Base-by-base conservation (phyloP, 2,329 filamentous ascomycete genomes). In the Colletotrichum aenigma region DNA sequence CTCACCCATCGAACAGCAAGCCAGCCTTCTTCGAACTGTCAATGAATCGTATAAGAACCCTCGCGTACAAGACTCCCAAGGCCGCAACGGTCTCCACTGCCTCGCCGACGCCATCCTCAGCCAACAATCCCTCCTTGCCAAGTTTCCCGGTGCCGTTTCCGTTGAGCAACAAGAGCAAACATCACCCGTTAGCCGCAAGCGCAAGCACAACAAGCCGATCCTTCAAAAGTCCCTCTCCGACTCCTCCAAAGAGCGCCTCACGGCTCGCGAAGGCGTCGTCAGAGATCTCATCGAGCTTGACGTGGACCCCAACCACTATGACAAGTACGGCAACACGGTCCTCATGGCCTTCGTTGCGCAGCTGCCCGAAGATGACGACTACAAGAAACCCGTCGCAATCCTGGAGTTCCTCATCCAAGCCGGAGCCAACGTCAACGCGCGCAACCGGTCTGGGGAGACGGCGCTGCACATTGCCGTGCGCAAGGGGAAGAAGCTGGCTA, bases 11-110 rank as follows among this genome's bases (percentile, higher is more conserved):
- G 73, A 75, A 55, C 24, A 84, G 36, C 83, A 84, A 56, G 79
- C 82, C 24, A 81, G 83, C 10, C 82, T 88, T 7, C 76, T 88
- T 43, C 80, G 78, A 24, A 81, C 85, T 32, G 82, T 89, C 30
- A 81, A 80, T 9, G 81, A 80, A 4, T 84, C 84, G 4, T 78
- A 82, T 64, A 79, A 77, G 18, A 79, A 84, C 56, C 81, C 85
- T 0, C 77, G 68, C 8, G 69, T 80, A 18, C 87, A 89, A 76
- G 87, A 89, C 77, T 52, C 81, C 2, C 80, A 86, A 7, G 90
- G 90, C 7, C 87, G 89, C 26, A 92, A 92, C 75, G 90, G 87
- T 10, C 83, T 92, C 18, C 90, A 92, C 77, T 91, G 89, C 76
- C 86, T 92, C n/a, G 90, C 90, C 4, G 87, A 88, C 75, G 89